Percentiles rank a stretch among this genome's conserved stretches.
Conservation (phyloP, 345 rosid species). For the Ceriops tagal region DNA sequence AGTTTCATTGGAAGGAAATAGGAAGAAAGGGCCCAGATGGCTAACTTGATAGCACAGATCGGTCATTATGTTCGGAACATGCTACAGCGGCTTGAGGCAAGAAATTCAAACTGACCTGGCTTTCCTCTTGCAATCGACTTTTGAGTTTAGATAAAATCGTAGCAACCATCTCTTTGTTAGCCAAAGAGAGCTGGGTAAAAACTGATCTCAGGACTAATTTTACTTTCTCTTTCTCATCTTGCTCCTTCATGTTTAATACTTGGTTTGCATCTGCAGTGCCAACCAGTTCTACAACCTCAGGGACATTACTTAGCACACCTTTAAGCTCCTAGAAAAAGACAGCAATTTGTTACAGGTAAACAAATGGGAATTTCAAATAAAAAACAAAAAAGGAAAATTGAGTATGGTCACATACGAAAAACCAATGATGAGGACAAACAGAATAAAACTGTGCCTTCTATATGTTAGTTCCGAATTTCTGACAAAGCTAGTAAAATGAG, state of each 20-base stretch:
- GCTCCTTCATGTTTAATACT: slow-evolving; percentile 42
- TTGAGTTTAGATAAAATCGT: slow-evolving; percentile 54
- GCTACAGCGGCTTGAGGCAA: not conserved
- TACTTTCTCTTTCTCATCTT: slow-evolving; percentile 47
- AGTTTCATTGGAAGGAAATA: too few species aligned
- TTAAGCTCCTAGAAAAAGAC: slow-evolving; percentile 69
- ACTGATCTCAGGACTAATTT: slow-evolving; percentile 60
- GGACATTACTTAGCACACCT: slow-evolving; percentile 61
- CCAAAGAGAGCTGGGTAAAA: slow-evolving; percentile 83
- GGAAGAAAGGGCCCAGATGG: too few species aligned
- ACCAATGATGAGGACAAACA: not conserved
- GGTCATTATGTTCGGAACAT: not conserved
- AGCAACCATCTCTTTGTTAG: slow-evolving; percentile 60
- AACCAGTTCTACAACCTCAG: slow-evolving; percentile 80
- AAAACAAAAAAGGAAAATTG: not conserved
- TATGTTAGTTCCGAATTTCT: too few species aligned
- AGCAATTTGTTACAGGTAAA: slow-evolving; percentile 3
- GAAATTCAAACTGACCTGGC: slow-evolving; percentile 44
- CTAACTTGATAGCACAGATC: not conserved
- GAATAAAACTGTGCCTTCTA: too few species aligned
- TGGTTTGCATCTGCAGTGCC: slow-evolving; percentile 53
- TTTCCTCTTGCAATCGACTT: slow-evolving; percentile 55
- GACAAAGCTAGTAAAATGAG: too few species aligned
- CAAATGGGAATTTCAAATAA: not conserved
- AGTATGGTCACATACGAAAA: not conserved